Evolutionary conservation across 805 yeast genomes (phyloP), one percentile per base, ranked within the genome.

Genomic region (Pichia deserticola): DNA sequence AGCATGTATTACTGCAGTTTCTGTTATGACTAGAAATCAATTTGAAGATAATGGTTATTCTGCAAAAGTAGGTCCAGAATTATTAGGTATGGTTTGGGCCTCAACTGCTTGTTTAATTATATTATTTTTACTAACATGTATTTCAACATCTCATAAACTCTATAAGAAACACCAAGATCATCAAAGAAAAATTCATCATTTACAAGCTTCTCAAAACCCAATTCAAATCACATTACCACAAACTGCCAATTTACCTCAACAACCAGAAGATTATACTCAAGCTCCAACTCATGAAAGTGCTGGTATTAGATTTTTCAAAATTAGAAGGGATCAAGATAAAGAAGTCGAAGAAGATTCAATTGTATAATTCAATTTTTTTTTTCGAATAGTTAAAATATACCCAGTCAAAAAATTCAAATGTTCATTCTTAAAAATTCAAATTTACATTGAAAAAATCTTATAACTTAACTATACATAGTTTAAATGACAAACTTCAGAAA

Each of bases 221-320:
- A 20, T 33, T 15, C 25, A 15, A 41, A 37, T 36, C 6, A 20
- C 53, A 15, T 29, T 50, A 54, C 57, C 60, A 56, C 50, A 68
- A 56, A 54, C 64, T 57, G 56, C 58, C 35, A 30, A 6, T 30
- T 53, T 13, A 13, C 38, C 35, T 15, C 40, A 33, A 5, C 46
- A 38, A 38, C 44, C 41, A 9, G 47, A 41, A 3, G 52, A 39
- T 5, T n/a, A 20, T 8, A 44, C 28, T 10, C 43, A 42, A 27
- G 33, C 49, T 45, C 61, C 64, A 40, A 68, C 60, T 27, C 65
- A 72, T 50, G 77, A 76, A 50, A 72, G 76, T 54, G 47, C 57
- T 3, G 90, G 90, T 43, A 84, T 85, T 60, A 81, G 86, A 67
- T 85, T 84, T 68, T 85, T 84, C 74, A 84, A 82, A 60, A 82